A percentile compares a stretch with the other conserved stretches of the same genome.
These are phyloP conservation scores for Monosporascus sp. DNA, from an alignment of 2,329 filamentous ascomycete species.

Conservation along the genomic window DNA sequence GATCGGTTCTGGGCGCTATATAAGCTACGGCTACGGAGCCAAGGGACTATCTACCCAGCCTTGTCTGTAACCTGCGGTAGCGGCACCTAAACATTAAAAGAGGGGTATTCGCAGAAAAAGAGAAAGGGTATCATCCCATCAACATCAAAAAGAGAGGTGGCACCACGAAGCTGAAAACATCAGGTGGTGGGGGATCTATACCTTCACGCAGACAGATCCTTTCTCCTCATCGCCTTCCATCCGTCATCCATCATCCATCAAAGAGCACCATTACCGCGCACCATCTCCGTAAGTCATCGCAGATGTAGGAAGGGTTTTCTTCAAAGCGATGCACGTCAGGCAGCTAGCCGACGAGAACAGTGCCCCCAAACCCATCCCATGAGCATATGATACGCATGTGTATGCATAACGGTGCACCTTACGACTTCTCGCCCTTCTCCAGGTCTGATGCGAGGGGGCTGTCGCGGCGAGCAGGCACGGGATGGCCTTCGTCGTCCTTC, in stretches of 20 bases:
- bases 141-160: not conserved
- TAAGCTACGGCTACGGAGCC: not conserved
- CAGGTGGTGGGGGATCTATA: not conserved
- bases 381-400: not conserved
- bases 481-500: constrained; percentile 16
- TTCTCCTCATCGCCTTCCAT: not conserved
- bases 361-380: too few relatives aligned
- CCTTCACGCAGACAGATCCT: not conserved
- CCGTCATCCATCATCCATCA: not conserved
- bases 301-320: not conserved
- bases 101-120: not conserved
- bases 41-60: not conserved
- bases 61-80: too few relatives aligned
- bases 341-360: too few relatives aligned
- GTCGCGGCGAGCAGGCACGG: not conserved
- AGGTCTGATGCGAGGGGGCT: not conserved
- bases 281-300: not conserved
- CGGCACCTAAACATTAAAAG: not conserved
- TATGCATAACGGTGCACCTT: not conserved
- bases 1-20: not conserved
- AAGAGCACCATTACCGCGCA: not conserved
- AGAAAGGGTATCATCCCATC: not conserved
- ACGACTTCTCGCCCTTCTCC: not conserved
- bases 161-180: not conserved
- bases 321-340: too few relatives aligned